Evolutionary conservation across 164 flowering plant species (phyloP), one percentile per base, ranked within the genome.

Genomic region (Houttuynia cordata): DNA sequence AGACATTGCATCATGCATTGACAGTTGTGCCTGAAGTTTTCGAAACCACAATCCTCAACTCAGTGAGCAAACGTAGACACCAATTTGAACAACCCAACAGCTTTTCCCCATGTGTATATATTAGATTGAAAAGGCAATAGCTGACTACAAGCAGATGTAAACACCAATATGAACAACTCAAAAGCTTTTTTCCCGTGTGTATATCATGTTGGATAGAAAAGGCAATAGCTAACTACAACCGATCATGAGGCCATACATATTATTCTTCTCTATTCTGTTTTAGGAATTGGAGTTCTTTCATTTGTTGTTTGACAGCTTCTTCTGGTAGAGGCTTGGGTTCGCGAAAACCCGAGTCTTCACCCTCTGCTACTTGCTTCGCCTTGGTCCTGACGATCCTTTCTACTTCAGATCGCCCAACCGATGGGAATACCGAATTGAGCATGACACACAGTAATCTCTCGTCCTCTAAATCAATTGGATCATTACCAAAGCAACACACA

Each of bases 231-330:
- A 30, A 30, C 37, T 30, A 30, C 37, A 30, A 30, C 37, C 37
- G 37, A 30, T 6, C 37, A 30, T 30, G 37, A 30, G 37, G 37
- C 37, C 8, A 53, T 18, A 53, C 7, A 53, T 17, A 19, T 45
- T 20, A 62, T 40, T 51, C 53, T 7, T 82, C 87, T 24, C 68
- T 76, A 22, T 80, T 86, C 63, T 87, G 84, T 73, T 72, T 68
- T 51, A 92, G 84, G 66, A 92, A 87, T 62, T 89, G 76, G 39
- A 92, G 86, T 65, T 89, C 96, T 74, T 86, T 89, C 93, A 88
- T 80, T 71, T 89, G 96, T 70, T 79, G 50, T 66, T 79, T 59
- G 23, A 83, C 79, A 64, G 91, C 93, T 75, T 87, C 96, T 76
- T 87, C 82, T 0, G 98, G 59, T 24, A 87, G 69, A 22, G 79